Evolutionary conservation across 2,329 filamentous ascomycete species (phyloP), one percentile per base, ranked within the genome.

Genomic region (Scedosporium apiospermum): DNA sequence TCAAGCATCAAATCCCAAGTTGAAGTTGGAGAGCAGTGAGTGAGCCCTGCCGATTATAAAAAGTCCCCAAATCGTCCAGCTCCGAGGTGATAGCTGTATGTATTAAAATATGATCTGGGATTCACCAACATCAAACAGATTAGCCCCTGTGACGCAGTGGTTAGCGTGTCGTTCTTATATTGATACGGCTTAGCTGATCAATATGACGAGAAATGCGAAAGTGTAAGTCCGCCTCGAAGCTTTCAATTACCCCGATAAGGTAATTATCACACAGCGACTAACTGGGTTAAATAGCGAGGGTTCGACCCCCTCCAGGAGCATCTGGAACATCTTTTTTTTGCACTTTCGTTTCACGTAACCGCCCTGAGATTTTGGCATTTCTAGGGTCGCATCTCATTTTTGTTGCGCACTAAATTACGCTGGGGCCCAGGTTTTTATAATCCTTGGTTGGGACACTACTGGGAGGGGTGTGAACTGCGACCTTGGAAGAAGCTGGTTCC

Each of bases 141-240:
- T 58, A n/a, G 63, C 64, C 64, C 64, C 64, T 65, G 64, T 65
- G 64, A 65, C 64, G 64, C 64, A 65, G 64, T 65, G 64, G 64
- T 65, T 65, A 65, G 64, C 64, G 64, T 65, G 64, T 65, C 64
- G 64, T 65, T 65, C 64, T 65, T 65, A 65, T 65, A 65, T 65
- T 65, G 61, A 63, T 62, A 44, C 44, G 61, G 61, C 59, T 49
- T 55, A 49, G 18, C 64, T 63, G 63, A 64, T 63, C 46, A 65
- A 65, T 65, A 65, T 65, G 64, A 63, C 63, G 63, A 61, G 60
- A 64, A 65, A 65, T 65, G 64, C 64, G 64, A 65, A 65, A 63
- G 64, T 65, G 63, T 64, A 64, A 62, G 63, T 64, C 16, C 6
- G 34, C 21, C 34, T 3, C 27, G 16, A 23, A 49, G 9, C 21